phyloP scores from a whole-genome alignment of 2,329 filamentous ascomycete species.

The Colletotrichum sp. region DNA sequence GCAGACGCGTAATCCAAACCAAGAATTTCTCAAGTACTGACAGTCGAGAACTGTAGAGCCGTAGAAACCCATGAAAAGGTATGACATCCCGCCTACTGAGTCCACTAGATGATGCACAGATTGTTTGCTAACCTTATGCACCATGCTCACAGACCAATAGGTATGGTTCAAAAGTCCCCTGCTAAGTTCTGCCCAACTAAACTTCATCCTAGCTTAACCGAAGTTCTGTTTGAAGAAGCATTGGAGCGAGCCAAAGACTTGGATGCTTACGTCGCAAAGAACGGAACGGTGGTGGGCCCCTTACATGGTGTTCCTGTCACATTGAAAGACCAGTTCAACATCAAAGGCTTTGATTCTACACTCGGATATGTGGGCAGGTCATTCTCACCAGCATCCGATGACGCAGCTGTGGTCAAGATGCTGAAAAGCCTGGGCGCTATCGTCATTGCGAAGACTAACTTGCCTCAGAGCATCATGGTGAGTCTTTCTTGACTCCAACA shows the following conservation, averaged over 20 bases:
- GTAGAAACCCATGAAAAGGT: slow-evolving; percentile 17
- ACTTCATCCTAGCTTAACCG: slow-evolving; percentile 36
- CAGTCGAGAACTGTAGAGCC: rapidly evolving
- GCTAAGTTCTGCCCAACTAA: neutral
- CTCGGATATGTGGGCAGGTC: slow-evolving; percentile 58
- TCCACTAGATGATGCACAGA: neutral
- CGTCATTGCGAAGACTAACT: slow-evolving; percentile 72
- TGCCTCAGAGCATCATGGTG: slow-evolving; percentile 63
- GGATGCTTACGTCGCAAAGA: slow-evolving; percentile 43
- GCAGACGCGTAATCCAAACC: rapidly evolving
- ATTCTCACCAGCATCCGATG: slow-evolving; percentile 54
- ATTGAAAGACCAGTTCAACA: slow-evolving; percentile 66
- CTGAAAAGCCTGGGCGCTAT: slow-evolving; percentile 65
- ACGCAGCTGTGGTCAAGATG: slow-evolving; percentile 61
- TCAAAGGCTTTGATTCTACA: slow-evolving; percentile 53
- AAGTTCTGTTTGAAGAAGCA: slow-evolving; percentile 50
- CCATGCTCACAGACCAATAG: neutral
- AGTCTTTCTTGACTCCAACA: slow-evolving; percentile 29
- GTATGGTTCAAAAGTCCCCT: neutral
- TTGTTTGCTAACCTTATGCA: neutral
- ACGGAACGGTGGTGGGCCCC: slow-evolving; percentile 53
- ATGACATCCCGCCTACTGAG: neutral
- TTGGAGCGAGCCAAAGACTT: slow-evolving; percentile 32
- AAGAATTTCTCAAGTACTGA: neutral
- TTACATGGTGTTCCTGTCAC: slow-evolving; percentile 58